phyloP scores from a whole-genome alignment of 306 rosid genomes.

The Sicyos baderoa region DNA sequence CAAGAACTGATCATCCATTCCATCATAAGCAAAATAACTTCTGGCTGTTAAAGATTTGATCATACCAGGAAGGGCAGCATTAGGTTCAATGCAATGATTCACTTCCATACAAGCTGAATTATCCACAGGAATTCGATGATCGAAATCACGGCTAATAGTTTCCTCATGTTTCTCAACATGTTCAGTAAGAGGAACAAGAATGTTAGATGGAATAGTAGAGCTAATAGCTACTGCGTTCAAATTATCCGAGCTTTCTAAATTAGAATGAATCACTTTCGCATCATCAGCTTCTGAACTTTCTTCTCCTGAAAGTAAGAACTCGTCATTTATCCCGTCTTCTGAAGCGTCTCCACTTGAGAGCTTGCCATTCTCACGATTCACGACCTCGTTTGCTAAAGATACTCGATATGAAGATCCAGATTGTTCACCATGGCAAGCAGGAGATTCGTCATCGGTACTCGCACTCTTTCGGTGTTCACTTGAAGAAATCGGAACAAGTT shows the following conservation, averaged over 20 bases:
- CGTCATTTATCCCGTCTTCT: conserved; percentile 24
- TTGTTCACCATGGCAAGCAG: conserved; percentile 25
- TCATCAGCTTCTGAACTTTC: conserved; percentile 29
- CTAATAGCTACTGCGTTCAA: conserved; percentile 21
- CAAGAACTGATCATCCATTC: conserved; percentile 36
- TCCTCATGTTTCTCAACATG: conserved; percentile 31
- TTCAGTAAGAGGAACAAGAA: conserved; percentile 30
- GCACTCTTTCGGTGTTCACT: conserved; percentile 34
- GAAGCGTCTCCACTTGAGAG: conserved; percentile 17
- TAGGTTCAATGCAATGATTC: conserved; percentile 35
- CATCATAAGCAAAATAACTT: conserved; percentile 51
- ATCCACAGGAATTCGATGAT: conserved; percentile 27
- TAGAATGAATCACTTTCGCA: conserved; percentile 27
- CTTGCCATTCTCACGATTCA: neutral
- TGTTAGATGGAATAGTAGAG: conserved; percentile 23
- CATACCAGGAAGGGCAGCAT: conserved; percentile 26
- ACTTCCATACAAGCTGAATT: conserved; percentile 27
- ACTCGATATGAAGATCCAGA: conserved; percentile 32
- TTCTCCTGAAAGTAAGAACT: conserved; percentile 21
- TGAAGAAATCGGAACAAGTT: conserved; percentile 29
- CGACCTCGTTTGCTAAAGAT: conserved; percentile 19
- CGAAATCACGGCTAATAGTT: conserved; percentile 21
- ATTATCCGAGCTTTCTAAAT: conserved; percentile 30
- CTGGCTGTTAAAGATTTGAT: conserved; percentile 30
- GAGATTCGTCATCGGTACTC: conserved; percentile 22